These are phyloP conservation scores for Candida easanensis DNA, from an alignment of 805 yeast genomes.

Conservation along the genomic window DNA sequence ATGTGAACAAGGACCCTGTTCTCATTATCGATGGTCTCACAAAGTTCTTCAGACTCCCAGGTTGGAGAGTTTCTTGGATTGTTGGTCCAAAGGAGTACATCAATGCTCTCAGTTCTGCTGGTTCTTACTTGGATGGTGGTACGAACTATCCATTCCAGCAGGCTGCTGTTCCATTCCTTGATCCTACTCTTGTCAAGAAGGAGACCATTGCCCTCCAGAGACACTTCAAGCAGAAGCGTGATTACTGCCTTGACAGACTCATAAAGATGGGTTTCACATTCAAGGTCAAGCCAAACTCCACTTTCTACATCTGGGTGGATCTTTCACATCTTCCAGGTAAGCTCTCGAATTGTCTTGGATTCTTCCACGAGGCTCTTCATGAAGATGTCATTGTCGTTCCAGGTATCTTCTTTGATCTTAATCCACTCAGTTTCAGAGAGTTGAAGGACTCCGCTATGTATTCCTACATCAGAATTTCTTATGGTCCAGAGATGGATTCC, in stretches of 20 bases:
- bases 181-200: conserved; percentile 45
- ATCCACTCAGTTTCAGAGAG: conserved; percentile 46
- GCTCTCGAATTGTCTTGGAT: conserved; percentile 54
- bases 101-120: conserved; percentile 53
- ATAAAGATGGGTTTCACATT: conserved; percentile 52
- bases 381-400: conserved; percentile 60
- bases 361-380: conserved; percentile 60
- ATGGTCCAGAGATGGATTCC: conserved; percentile 54
- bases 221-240: conserved; percentile 56
- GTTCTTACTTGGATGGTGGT: conserved; percentile 60
- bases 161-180: conserved; percentile 53
- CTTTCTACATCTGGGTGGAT: conserved; percentile 60
- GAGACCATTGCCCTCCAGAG: conserved; percentile 58
- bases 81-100: conserved; percentile 61
- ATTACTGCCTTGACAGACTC: conserved; percentile 48
- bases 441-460: conserved; percentile 59
- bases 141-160: conserved; percentile 60
- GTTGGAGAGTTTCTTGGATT: conserved; percentile 65
- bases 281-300: conserved; percentile 50
- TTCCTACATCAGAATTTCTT: conserved; percentile 54
- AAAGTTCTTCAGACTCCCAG: conserved; percentile 59
- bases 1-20: conserved; percentile 57
- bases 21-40: conserved; percentile 59
- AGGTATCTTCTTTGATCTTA: conserved; percentile 59
- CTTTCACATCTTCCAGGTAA: conserved; percentile 54